These are phyloP conservation scores for Cadophora gregata DNA, from an alignment of 2,329 filamentous ascomycete species.

Conservation along the genomic window DNA sequence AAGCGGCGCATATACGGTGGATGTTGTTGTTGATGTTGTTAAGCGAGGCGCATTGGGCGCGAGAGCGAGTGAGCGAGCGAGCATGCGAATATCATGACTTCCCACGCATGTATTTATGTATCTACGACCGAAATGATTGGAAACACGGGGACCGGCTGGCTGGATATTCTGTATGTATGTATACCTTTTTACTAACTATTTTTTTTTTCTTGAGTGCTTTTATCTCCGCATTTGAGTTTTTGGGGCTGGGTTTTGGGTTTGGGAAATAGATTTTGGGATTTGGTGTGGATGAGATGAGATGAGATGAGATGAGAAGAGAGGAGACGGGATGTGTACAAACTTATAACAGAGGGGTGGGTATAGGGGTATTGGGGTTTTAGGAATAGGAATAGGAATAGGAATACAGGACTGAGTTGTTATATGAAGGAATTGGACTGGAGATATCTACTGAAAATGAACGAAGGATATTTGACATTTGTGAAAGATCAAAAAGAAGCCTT, in stretches of 20 bases:
- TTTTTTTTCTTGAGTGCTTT: too few relatives aligned
- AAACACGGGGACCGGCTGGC: background rate
- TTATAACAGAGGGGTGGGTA: too few relatives aligned
- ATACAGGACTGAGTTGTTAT: background rate
- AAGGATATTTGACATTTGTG: too few relatives aligned
- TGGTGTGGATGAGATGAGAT: too few relatives aligned
- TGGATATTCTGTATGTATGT: background rate
- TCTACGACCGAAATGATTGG: background rate
- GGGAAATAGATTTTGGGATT: too few relatives aligned
- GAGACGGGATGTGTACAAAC: too few relatives aligned
- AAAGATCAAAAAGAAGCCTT: too few relatives aligned
- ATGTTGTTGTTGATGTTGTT: background rate
- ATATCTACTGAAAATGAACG: too few relatives aligned
- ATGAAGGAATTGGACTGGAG: background rate
- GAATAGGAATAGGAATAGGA: background rate
- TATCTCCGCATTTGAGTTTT: background rate
- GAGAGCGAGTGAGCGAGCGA: background rate
- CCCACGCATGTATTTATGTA: background rate
- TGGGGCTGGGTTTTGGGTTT: background rate
- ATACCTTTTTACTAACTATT: background rate
- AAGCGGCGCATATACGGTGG: background rate
- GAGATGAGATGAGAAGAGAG: too few relatives aligned
- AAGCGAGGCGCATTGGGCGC: background rate
- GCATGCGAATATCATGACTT: background rate
- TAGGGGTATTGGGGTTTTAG: too few relatives aligned